Evolutionary conservation across 306 rosid genomes (phyloP).

Genomic region (Canavalia ensiformis): DNA sequence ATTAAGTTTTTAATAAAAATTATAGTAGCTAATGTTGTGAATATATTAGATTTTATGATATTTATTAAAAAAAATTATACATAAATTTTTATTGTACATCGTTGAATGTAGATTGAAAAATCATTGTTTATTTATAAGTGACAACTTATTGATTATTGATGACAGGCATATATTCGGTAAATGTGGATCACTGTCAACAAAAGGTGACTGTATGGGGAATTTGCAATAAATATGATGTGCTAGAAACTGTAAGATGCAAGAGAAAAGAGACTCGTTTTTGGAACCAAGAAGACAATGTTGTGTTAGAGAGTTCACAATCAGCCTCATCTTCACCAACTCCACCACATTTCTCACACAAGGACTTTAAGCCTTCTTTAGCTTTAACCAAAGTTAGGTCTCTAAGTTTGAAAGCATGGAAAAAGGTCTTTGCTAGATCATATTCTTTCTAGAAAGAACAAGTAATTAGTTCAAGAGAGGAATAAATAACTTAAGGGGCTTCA

Average conservation of each 20-base stretch:
- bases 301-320: slow-evolving; percentile 46
- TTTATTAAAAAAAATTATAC: too few species aligned
- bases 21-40: too few species aligned
- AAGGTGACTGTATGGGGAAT: slow-evolving; percentile 95
- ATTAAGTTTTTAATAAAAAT: too few species aligned
- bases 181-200: slow-evolving; percentile 74
- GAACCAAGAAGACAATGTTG: slow-evolving; percentile 68
- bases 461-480: slow-evolving; percentile 4
- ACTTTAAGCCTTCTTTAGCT: slow-evolving; percentile 58
- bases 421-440: slow-evolving; percentile 66
- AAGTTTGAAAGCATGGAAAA: slow-evolving; percentile 80
- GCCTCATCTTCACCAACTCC: slow-evolving; percentile 47
- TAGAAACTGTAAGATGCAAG: slow-evolving; percentile 70
- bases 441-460: slow-evolving; percentile 58
- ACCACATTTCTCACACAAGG: slow-evolving; percentile 45
- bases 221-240: slow-evolving; percentile 84
- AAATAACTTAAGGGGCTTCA: not conserved
- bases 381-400: slow-evolving; percentile 74
- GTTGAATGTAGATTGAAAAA: too few species aligned
- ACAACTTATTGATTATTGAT: not conserved
- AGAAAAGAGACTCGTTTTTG: slow-evolving; percentile 88
- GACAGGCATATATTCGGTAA: slow-evolving; percentile 86
- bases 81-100: too few species aligned
- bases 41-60: too few species aligned
- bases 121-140: too few species aligned